A percentile compares a stretch with the other conserved stretches of the same genome.
phyloP scores from a whole-genome alignment of 495 filamentous ascomycete species.

The Aspergillus wentii region DNA sequence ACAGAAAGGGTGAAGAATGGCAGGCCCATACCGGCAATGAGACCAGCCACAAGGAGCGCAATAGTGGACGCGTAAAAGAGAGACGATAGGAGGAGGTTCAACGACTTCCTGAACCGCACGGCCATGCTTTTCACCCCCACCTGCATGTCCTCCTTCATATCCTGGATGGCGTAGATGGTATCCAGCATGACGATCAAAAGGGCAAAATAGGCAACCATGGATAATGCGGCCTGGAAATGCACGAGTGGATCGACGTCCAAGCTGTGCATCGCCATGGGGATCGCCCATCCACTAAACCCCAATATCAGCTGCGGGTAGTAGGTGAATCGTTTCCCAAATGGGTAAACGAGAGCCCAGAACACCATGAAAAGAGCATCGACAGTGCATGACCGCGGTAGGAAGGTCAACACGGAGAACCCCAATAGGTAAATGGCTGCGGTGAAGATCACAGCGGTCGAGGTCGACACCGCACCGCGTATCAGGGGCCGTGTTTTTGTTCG shows the following conservation, averaged over 20 bases:
- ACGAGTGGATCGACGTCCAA: constrained; percentile 11
- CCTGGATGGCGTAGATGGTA: constrained; percentile 40
- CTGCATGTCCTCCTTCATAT: constrained; percentile 28
- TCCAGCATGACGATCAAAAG: constrained; percentile 36
- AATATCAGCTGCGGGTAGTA: constrained; percentile 35
- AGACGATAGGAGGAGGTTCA: no score
- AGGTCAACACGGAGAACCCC: no score
- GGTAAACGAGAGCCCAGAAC: no score
- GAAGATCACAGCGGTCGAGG: constrained; percentile 27
- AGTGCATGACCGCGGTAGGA: constrained; percentile 16
- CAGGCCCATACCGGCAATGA: no score
- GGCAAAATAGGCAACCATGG: constrained; percentile 6
- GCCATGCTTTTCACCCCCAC: constrained; percentile 32
- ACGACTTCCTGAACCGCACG: constrained; percentile 15
- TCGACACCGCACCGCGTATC: constrained; percentile 30
- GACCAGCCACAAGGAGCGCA: no score
- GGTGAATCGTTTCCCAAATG: constrained; percentile 36
- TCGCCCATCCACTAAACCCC: constrained; percentile 29
- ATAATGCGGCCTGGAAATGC: constrained; percentile 17
- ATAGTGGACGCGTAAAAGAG: no score
- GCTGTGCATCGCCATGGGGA: constrained; percentile 24
- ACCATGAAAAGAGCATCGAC: no score
- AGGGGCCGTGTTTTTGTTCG: constrained; percentile 34
- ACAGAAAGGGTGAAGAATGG: no score
- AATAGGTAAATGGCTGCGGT: constrained; percentile 18